Percentiles rank a stretch among this genome's conserved stretches.
Conservation (phyloP, 768 basidiomycete species). For the Crepidotus variabilis region DNA sequence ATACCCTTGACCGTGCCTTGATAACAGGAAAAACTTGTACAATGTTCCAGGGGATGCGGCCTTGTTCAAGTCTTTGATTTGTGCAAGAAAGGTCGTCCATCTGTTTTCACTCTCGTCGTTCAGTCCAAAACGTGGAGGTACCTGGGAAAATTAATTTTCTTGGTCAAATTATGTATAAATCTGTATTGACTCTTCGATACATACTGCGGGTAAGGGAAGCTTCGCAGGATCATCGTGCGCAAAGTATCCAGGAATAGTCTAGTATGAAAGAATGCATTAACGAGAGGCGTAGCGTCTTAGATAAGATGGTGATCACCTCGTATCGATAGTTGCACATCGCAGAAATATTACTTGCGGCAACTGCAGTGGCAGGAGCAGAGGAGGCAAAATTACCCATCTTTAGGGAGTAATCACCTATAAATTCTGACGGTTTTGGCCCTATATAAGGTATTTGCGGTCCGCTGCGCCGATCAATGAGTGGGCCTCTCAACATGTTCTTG, state of each 20-base stretch:
- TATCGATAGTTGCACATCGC: conserved; percentile 1
- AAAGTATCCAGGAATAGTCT: conserved; percentile 19
- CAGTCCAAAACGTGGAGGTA: conserved; percentile 19
- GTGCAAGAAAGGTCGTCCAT: conserved; percentile 16
- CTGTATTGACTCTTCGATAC: background rate
- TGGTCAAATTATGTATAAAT: background rate
- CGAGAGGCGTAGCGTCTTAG: too few relatives aligned
- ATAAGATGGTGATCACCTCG: background rate
- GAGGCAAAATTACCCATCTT: too few relatives aligned
- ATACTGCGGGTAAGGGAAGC: conserved; percentile 9
- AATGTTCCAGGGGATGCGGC: conserved; percentile 29
- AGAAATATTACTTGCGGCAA: background rate
- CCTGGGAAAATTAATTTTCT: conserved; percentile 5
- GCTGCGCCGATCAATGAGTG: too few relatives aligned
- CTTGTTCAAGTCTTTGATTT: conserved; percentile 45
- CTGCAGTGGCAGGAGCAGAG: too few relatives aligned
- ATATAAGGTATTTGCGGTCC: too few relatives aligned
- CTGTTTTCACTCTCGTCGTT: conserved; percentile 13
- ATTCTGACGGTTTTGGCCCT: too few relatives aligned
- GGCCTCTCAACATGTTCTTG: too few relatives aligned
- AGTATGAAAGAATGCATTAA: too few relatives aligned
- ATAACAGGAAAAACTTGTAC: conserved; percentile 66
- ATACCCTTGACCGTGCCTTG: conserved; percentile 70
- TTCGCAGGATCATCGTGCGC: conserved; percentile 12
- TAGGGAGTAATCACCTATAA: too few relatives aligned